Percentiles rank a stretch among this genome's conserved stretches.
These are phyloP conservation scores for Teunomyces lycoperdinae DNA, from an alignment of 805 yeast species.

Conservation along the genomic window DNA sequence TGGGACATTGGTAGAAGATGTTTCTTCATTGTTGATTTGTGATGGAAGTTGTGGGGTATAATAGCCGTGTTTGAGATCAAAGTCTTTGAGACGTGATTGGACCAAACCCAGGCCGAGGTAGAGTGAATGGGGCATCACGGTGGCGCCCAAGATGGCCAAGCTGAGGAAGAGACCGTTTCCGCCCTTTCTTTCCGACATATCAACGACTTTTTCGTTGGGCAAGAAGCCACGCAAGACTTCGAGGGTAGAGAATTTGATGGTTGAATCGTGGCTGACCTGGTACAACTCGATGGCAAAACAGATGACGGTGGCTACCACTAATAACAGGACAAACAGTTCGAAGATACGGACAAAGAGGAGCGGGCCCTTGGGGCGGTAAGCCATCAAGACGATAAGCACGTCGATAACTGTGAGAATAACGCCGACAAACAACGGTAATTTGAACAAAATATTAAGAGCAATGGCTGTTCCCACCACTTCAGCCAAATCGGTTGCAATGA, in stretches of 20 bases:
- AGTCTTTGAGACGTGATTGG: conserved; percentile 78
- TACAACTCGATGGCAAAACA: conserved; percentile 80
- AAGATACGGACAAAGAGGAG: conserved; percentile 73
- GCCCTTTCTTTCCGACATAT: conserved; percentile 17
- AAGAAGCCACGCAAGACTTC: conserved; percentile 69
- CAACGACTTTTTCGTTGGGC: conserved; percentile 45
- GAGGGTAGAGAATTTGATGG: conserved; percentile 41
- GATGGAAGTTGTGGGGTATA: conserved; percentile 24
- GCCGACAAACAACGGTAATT: conserved; percentile 78
- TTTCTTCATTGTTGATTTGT: conserved; percentile 8
- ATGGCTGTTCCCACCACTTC: conserved; percentile 98
- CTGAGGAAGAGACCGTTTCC: conserved; percentile 67
- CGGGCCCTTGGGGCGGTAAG: conserved; percentile 83
- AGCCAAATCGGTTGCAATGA: conserved; percentile 93
- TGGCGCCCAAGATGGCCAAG: conserved; percentile 86
- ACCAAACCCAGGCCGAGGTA: conserved; percentile 85
- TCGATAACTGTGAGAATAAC: conserved; percentile 83
- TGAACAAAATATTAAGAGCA: conserved; percentile 78
- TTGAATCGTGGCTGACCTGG: conserved; percentile 52
- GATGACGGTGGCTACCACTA: conserved; percentile 78
- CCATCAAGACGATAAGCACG: conserved; percentile 80
- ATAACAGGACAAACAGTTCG: conserved; percentile 73
- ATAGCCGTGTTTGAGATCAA: conserved; percentile 63
- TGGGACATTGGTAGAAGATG: conserved; percentile 1
- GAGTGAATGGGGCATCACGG: conserved; percentile 91